These are phyloP conservation scores for Lipomyces anomalus DNA, from an alignment of 805 yeast species.

Conservation along the genomic window DNA sequence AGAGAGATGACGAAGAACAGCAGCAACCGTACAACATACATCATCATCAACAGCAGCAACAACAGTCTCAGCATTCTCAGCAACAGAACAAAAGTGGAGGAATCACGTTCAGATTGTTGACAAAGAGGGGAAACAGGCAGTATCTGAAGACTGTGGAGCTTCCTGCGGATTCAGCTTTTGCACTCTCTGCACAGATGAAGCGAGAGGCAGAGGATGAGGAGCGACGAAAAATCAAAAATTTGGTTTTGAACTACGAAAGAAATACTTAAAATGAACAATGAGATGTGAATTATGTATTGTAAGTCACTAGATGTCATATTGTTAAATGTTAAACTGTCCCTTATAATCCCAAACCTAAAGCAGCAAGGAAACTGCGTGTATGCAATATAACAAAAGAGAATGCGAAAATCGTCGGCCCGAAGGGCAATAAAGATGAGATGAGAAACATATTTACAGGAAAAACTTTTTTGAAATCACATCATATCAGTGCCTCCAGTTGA, in stretches of 20 bases:
- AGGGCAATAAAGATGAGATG: no score
- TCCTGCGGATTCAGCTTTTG: conserved; percentile 24
- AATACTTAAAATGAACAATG: no score
- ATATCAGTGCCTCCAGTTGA: no score
- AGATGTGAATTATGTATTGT: no score
- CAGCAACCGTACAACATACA: neutral
- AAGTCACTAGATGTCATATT: no score
- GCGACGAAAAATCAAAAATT: conserved; percentile 20
- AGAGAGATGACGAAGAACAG: conserved; percentile 4
- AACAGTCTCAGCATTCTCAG: neutral
- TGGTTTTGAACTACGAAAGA: conserved; percentile 24
- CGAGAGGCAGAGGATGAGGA: conserved; percentile 23
- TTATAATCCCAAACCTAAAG: no score
- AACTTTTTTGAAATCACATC: no score
- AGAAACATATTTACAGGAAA: no score
- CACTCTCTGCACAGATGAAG: conserved; percentile 22
- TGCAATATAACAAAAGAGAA: no score
- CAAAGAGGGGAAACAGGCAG: conserved; percentile 21
- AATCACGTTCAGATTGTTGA: conserved; percentile 20
- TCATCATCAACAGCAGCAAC: neutral
- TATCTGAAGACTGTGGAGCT: conserved; percentile 19
- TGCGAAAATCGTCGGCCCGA: no score
- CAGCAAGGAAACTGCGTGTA: no score
- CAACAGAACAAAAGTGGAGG: neutral
- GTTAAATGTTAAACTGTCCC: no score